Base-by-base conservation (phyloP, 2,329 filamentous ascomycete species). In the Dothiorella sarmentorum region DNA sequence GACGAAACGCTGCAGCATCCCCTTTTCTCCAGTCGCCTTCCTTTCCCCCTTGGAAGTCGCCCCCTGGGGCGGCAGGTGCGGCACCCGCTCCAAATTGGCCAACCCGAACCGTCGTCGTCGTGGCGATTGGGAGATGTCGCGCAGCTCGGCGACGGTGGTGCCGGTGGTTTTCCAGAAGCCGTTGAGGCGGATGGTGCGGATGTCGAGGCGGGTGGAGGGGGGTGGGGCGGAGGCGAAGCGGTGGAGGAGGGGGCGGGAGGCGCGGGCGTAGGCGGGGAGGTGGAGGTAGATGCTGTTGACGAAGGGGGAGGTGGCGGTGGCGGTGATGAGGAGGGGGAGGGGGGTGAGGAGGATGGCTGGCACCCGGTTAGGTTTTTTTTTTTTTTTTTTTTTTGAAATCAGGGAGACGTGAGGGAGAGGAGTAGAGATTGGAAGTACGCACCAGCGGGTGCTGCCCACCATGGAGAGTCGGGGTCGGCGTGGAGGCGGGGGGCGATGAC, bases 261-360 rank as follows among this genome's bases (percentile, higher is more conserved):
- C 60, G 3, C 66, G 65, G 1, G 70, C 71, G 37, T 63, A 56
- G 10, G 64, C 58, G 5, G 72, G 72, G 9, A 74, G 35, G 26
- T 68, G 63, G 7, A 74, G 64, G 56, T 64, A 67, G 38, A 74
- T 62, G 57, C 64, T 62, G 55, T 69, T 68, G 7, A 69, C 69
- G 43, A 71, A 74, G n/a, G 72, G 72, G 1, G 71, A 66, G 7
- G 72, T 73, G 9, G 70, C 59, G 61, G 69, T 71, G 43, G 68
- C 67, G 51, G 73, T 63, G 7, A 69, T 63, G 22, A 69, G 20
- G 11, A 71, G 68, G 3, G 71, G 71, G 20, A 73, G 63, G 3
- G 67, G 65, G 31, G 67, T 64, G 2, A 71, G 61, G 44, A 68
- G 31, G 40, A 65, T 66, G 9, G 72, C 70, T 53, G 42, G 22